Evolutionary conservation across 2,329 filamentous ascomycete species (phyloP).

Genomic region (Pseudocercospora cruenta): DNA sequence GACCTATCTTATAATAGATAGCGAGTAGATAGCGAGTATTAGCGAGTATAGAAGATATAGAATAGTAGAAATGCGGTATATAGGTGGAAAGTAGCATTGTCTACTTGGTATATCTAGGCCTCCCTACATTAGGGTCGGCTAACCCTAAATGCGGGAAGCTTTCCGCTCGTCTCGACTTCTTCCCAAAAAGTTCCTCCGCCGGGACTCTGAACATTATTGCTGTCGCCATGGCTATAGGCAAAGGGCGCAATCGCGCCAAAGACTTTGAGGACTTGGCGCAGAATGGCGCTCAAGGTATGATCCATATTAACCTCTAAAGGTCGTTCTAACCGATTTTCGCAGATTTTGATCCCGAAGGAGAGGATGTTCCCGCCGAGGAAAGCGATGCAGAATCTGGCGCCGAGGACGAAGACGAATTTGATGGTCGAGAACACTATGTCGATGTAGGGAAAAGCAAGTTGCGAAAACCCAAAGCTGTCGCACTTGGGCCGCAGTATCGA

Average conservation of each 20-base stretch:
- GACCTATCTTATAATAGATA: too few relatives aligned
- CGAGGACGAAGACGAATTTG: slow-evolving; percentile 54
- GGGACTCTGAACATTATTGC: background rate
- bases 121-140: too few relatives aligned
- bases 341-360: slow-evolving; percentile 83
- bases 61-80: too few relatives aligned
- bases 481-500: slow-evolving; percentile 78
- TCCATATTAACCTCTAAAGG: slow-evolving; percentile 3
- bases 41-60: too few relatives aligned
- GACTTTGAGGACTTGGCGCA: slow-evolving; percentile 37
- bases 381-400: slow-evolving; percentile 58
- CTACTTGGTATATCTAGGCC: too few relatives aligned
- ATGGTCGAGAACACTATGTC: slow-evolving; percentile 85
- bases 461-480: slow-evolving; percentile 69
- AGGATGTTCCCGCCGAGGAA: slow-evolving; percentile 47
- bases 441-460: slow-evolving; percentile 82
- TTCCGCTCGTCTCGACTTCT: background rate
- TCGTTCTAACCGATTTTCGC: background rate
- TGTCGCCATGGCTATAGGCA: slow-evolving; percentile 32
- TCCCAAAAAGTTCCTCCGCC: background rate
- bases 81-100: too few relatives aligned
- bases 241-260: slow-evolving; percentile 33
- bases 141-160: background rate
- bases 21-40: too few relatives aligned
- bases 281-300: slow-evolving; percentile 36